A percentile compares a stretch with the other conserved stretches of the same genome.
phyloP scores from a whole-genome alignment of 495 filamentous ascomycete genomes.

The Annulohypoxylon stygium region DNA sequence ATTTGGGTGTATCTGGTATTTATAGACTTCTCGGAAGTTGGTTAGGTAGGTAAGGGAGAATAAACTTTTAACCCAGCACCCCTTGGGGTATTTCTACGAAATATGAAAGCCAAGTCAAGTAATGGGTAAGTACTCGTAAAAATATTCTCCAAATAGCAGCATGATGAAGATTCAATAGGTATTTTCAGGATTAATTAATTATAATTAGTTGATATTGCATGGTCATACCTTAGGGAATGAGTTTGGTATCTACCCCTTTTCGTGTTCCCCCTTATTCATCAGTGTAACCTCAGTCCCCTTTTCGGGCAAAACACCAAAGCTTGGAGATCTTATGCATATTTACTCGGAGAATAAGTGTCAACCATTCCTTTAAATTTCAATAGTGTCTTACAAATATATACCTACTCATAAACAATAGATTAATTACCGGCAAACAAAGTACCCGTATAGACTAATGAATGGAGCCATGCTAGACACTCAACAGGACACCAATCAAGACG shows the following conservation, averaged over 20 bases:
- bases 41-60: not conserved
- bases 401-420: too few relatives aligned
- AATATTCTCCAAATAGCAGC: too few relatives aligned
- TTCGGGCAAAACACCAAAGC: not conserved
- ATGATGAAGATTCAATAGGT: too few relatives aligned
- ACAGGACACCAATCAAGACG: too few relatives aligned
- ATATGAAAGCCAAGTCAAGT: too few relatives aligned
- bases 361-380: not conserved
- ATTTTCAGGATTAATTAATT: too few relatives aligned
- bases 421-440: not conserved
- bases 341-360: not conserved
- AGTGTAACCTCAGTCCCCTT: constrained; percentile 4
- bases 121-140: too few relatives aligned
- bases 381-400: not conserved
- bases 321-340: not conserved
- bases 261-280: not conserved
- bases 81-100: too few relatives aligned
- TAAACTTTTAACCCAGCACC: too few relatives aligned
- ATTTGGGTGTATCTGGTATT: not conserved
- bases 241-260: not conserved
- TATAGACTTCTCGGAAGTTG: not conserved
- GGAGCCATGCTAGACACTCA: too few relatives aligned
- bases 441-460: too few relatives aligned
- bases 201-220: too few relatives aligned
- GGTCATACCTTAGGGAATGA: not conserved